Evolutionary conservation across 805 yeast genomes (phyloP).

Genomic region (Tetrapisispora iriomotensis): DNA sequence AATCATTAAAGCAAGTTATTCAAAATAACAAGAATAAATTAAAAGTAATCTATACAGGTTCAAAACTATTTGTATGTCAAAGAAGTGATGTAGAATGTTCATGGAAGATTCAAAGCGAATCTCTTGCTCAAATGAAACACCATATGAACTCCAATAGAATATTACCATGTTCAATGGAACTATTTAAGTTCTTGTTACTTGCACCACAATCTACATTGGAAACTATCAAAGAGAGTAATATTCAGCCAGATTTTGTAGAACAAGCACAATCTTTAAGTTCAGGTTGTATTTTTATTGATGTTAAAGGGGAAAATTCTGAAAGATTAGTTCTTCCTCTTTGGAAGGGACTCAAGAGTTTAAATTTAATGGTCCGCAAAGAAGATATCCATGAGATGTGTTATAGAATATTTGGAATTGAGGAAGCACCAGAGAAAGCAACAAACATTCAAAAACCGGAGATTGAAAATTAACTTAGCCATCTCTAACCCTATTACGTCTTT

Average conservation of each 20-base stretch:
- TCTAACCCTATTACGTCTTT: too few species aligned
- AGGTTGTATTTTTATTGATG: slow-evolving; percentile 80
- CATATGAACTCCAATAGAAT: slow-evolving; percentile 56
- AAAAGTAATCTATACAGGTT: slow-evolving; percentile 86
- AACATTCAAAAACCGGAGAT: neutral
- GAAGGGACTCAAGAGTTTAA: slow-evolving; percentile 77
- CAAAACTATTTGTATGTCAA: slow-evolving; percentile 83
- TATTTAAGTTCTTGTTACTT: slow-evolving; percentile 55
- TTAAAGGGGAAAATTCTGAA: slow-evolving; percentile 41
- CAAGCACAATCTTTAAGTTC: slow-evolving; percentile 42
- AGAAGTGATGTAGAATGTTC: slow-evolving; percentile 64
- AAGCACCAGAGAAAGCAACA: slow-evolving; percentile 6
- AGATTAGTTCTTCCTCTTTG: slow-evolving; percentile 74
- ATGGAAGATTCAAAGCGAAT: slow-evolving; percentile 93
- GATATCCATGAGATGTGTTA: slow-evolving; percentile 81
- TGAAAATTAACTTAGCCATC: too few species aligned
- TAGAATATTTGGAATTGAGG: slow-evolving; percentile 70
- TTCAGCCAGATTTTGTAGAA: slow-evolving; percentile 49
- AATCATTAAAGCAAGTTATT: slow-evolving; percentile 60
- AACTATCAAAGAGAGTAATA: slow-evolving; percentile 37
- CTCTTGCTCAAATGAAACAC: slow-evolving; percentile 56
- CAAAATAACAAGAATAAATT: slow-evolving; percentile 64
- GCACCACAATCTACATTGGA: slow-evolving; percentile 73
- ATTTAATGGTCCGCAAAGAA: slow-evolving; percentile 89
- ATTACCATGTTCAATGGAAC: slow-evolving; percentile 41